A percentile compares a stretch with the other conserved stretches of the same genome.
Conservation (phyloP, 352 stramenopile species). For the Phytopythium litorale region DNA sequence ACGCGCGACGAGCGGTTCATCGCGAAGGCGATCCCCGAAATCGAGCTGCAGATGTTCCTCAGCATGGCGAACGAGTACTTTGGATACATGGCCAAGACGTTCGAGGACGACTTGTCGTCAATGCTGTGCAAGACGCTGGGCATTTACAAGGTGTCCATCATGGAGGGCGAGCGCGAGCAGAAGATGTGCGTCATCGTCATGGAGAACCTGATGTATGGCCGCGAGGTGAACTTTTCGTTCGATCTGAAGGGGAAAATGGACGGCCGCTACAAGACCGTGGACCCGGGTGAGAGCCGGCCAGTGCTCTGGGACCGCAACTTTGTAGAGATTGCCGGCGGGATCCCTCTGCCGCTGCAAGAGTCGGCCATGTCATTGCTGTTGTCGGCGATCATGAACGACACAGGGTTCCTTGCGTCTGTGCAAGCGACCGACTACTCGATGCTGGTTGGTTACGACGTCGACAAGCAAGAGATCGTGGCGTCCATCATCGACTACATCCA, state of each 20-base stretch:
- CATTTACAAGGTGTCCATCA: conserved; percentile 84
- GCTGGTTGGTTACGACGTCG: conserved; percentile 83
- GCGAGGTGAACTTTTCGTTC: conserved; percentile 83
- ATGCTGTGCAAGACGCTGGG: conserved; percentile 88
- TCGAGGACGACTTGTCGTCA: conserved; percentile 81
- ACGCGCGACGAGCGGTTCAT: conserved; percentile 87
- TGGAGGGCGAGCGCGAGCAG: conserved; percentile 54
- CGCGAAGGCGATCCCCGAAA: conserved; percentile 82
- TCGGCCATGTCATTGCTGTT: conserved; percentile 77
- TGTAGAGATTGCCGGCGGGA: conserved; percentile 77
- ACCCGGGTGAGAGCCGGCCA: conserved; percentile 24
- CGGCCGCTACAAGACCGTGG: conserved; percentile 58
- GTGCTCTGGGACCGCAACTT: conserved; percentile 89
- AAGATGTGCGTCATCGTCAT: conserved; percentile 88
- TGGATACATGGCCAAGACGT: conserved; percentile 86
- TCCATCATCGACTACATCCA: conserved; percentile 91
- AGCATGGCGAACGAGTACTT: conserved; percentile 90
- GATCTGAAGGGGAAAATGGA: conserved; percentile 89
- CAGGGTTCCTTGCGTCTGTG: conserved; percentile 75
- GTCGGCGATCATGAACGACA: conserved; percentile 85
- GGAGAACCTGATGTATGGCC: conserved; percentile 86
- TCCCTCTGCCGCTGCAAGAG: conserved; percentile 80
- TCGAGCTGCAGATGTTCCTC: conserved; percentile 88
- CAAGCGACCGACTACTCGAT: conserved; percentile 88
- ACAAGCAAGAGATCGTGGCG: conserved; percentile 83